Evolutionary conservation across 345 rosid genomes (phyloP), one percentile per base, ranked within the genome.

Genomic region (Raphanus raphanistrum): DNA sequence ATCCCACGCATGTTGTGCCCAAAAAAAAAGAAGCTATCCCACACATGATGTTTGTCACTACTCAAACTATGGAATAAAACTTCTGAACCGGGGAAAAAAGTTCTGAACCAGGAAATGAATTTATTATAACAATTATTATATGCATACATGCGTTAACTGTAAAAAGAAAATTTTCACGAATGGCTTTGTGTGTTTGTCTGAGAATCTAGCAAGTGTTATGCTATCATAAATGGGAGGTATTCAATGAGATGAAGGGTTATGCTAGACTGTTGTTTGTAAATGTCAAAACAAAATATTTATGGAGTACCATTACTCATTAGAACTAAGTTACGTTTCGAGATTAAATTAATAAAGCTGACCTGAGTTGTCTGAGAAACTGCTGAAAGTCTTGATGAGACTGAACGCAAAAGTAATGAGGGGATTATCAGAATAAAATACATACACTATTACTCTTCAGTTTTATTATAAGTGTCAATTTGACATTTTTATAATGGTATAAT

Each of bases 331-430:
- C 60, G 65, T 68, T 73, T 6, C 2, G 1, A 60, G 54, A 15
- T 45, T 16, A 57, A 57, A 35, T 41, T 21, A 66, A 74, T 10
- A 79, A 70, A 70, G 50, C 31, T 57, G 82, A 64, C 68, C 72
- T 41, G 76, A 75, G 76, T 70, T 70, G 79, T 80, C 73, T 41
- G 25, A 55, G 72, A 29, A 73, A 73, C 82, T 63, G 78, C 38
- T 65, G 68, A n/a, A 63, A 68, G 78, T 54, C 61, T 74, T 69
- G 75, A 79, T 41, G 65, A 74, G 74, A 77, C 68, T 38, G 54
- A 69, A 79, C 32, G 31, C 72, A 79, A 43, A 69, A 74, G 72
- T 64, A 70, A 75, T 74, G 67, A 80, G 75, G 43, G 11, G 72
- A 70, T 25, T 65, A 74, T 74, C 63, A 11, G 7, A 73, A 17